Conservation (phyloP, 768 basidiomycete genomes). For the Ramaria rubella region DNA sequence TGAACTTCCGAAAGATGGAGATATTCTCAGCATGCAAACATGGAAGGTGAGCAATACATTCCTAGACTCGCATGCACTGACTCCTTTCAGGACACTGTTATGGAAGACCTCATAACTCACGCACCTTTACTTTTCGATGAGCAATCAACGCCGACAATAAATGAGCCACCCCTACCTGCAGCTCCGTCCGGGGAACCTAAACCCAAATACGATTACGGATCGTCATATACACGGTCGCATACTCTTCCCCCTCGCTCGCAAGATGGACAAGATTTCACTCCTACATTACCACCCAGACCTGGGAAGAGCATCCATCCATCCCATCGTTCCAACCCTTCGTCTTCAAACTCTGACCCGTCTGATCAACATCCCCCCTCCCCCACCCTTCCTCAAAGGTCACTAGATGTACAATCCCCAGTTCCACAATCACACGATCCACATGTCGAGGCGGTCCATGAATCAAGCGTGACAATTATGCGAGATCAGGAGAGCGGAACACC, state of each 20-base stretch:
- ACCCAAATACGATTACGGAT: conserved; percentile 56
- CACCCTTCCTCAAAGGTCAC: background rate
- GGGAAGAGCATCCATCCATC: conserved; percentile 76
- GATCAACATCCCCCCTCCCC: background rate
- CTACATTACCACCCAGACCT: conserved; percentile 61
- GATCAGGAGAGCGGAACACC: background rate
- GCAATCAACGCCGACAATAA: conserved; percentile 22
- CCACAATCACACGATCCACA: background rate
- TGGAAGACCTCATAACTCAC: conserved; percentile 81
- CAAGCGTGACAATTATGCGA: background rate
- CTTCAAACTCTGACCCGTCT: background rate
- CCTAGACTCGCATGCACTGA: background rate
- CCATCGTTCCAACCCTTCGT: background rate
- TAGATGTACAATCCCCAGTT: background rate
- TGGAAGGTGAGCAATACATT: conserved; percentile 50
- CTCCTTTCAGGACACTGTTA: conserved; percentile 51
- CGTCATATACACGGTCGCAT: conserved; percentile 60
- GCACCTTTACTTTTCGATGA: conserved; percentile 64
- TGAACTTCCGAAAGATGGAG: conserved; percentile 71
- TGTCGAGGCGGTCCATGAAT: background rate
- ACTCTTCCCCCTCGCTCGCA: conserved; percentile 36
- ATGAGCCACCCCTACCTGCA: conserved; percentile 66
- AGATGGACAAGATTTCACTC: conserved; percentile 55
- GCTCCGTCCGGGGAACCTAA: conserved; percentile 61
- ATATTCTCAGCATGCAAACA: conserved; percentile 68